Evolutionary conservation across 164 flowering plant species (phyloP), one percentile per base, ranked within the genome.

Genomic region (Liriodendron chinense): DNA sequence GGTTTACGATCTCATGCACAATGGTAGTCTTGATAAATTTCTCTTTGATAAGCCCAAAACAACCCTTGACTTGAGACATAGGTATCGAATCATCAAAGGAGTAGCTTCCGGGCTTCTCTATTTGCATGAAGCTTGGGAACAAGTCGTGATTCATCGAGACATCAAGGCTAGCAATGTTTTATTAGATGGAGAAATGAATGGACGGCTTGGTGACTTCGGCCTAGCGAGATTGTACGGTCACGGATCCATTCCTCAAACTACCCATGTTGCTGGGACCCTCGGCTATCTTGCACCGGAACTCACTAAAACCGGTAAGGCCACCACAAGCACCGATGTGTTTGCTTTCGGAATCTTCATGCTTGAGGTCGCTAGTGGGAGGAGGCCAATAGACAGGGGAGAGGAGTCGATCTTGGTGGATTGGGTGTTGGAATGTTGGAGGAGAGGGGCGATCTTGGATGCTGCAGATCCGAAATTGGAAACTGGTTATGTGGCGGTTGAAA

Each of bases 1-100:
- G 75, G 87, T 86, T 1, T 84, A 87, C 66, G 88, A 87, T 2
- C 86, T 47, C 82, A 88, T 86, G 91, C 80, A 87, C 1, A 86
- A 86, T 70, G 87, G 87, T 48, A 86, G 89, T 69, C 76, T 88
- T 16, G 91, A 88, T 79, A 85, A 72, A 67, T 84, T 73, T 71
- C 59, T 80, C 7, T 74, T 78, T 24, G 34, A 65, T 20, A 61
- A 53, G 1, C 59, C 65, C 12, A 50, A n/a, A 5, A 6, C 53
- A 12, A 25, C 28, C 0, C 82, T 85, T 1, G 74, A 21, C 28
- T 85, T 85, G 87, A 20, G 18, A 2, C 80, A 84, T 14, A 76
- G 87, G 53, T 82, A 74, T 61, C 22, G 59, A 7, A 73, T 84
- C 59, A 74, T 84, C 23, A 80, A 77, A 69, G 87, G 83, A 7